Conservation (phyloP, 495 filamentous ascomycete species). For the Aspergillus bridgeri region DNA sequence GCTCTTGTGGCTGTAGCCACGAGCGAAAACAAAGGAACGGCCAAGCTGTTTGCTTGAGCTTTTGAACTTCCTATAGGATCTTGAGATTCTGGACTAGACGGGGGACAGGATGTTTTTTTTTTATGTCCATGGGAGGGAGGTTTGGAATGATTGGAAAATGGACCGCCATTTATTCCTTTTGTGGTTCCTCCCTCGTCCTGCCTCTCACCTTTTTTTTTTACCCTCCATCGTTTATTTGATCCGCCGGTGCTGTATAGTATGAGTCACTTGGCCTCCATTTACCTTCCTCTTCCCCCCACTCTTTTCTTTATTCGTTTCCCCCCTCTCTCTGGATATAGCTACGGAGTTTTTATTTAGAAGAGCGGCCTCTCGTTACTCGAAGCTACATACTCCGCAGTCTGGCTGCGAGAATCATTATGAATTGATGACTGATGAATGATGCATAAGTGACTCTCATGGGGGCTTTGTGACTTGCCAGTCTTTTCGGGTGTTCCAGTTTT, state of each 20-base stretch:
- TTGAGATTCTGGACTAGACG: background rate
- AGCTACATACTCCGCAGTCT: constrained; percentile 12
- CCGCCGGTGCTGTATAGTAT: constrained; percentile 16
- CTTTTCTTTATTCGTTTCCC: background rate
- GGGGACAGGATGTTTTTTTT: background rate
- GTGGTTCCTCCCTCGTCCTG: no score
- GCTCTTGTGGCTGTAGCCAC: constrained; percentile 88
- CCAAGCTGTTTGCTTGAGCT: constrained; percentile 38
- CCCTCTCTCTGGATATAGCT: constrained; percentile 13
- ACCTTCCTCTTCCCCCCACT: background rate
- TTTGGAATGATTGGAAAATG: background rate
- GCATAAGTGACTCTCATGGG: constrained; percentile 28
- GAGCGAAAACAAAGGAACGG: constrained; percentile 65
- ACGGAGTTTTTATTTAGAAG: constrained; percentile 17
- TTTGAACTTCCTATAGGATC: background rate
- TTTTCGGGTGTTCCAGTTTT: constrained; percentile 14
- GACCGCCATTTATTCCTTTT: background rate
- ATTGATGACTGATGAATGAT: constrained; percentile 45
- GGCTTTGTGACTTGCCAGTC: constrained; percentile 21
- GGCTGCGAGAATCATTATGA: constrained; percentile 31
- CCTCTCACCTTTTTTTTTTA: constrained; percentile 8
- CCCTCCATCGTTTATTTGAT: constrained; percentile 6
- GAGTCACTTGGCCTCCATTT: constrained; percentile 10
- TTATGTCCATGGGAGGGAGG: background rate
- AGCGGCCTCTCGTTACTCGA: constrained; percentile 17